Percentiles rank a stretch among this genome's conserved stretches.
phyloP scores from a whole-genome alignment of 805 yeast species.

The Starmerella vitae region DNA sequence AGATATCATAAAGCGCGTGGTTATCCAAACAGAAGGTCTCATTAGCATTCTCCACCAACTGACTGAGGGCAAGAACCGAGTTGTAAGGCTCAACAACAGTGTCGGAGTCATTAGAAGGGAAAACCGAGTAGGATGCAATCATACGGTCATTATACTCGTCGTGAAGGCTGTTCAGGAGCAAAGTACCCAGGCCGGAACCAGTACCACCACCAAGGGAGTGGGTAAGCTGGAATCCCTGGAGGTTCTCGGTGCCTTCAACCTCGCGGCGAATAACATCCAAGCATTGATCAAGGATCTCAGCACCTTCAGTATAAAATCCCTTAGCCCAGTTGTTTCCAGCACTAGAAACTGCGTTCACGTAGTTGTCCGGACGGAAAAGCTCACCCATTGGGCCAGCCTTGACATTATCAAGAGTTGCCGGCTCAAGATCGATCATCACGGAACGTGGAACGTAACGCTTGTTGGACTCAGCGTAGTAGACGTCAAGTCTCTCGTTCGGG shows the following conservation, averaged over 20 bases:
- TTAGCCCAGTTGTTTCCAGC: constrained; percentile 97
- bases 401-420: constrained; percentile 82
- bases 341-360: constrained; percentile 76
- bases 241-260: constrained; percentile 82
- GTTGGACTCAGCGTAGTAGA: constrained; percentile 76
- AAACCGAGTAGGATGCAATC: constrained; percentile 90
- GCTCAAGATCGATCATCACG: constrained; percentile 83
- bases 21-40: constrained; percentile 93
- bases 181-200: constrained; percentile 93
- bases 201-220: constrained; percentile 86
- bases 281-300: constrained; percentile 81
- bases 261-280: constrained; percentile 85
- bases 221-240: constrained; percentile 88
- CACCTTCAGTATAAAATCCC: constrained; percentile 94
- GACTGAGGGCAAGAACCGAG: constrained; percentile 81
- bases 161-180: constrained; percentile 69
- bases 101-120: constrained; percentile 84
- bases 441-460: constrained; percentile 82
- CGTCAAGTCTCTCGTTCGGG: constrained; percentile 45
- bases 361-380: constrained; percentile 84
- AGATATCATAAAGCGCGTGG: constrained; percentile 82
- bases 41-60: constrained; percentile 78
- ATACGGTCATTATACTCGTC: constrained; percentile 92
- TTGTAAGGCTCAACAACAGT: constrained; percentile 94
- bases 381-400: constrained; percentile 69